These are phyloP conservation scores for Gnomoniopsis smithogilvyi DNA, from an alignment of 2,329 filamentous ascomycete species.

Conservation along the genomic window DNA sequence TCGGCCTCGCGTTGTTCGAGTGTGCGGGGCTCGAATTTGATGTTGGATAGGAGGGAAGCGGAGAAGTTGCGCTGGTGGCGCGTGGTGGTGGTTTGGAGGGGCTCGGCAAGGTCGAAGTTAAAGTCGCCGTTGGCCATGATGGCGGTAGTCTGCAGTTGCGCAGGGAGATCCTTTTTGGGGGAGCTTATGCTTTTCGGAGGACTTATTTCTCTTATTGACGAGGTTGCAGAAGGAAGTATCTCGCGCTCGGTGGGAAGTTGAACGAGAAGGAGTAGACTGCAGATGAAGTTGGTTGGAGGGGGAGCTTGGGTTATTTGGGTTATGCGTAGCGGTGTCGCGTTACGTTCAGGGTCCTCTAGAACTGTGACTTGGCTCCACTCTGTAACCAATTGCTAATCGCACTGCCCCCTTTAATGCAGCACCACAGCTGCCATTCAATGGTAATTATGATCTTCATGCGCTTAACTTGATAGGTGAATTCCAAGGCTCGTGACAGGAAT, in stretches of 20 bases:
- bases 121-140: neutral
- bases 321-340: neutral
- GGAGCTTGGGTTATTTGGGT: neutral
- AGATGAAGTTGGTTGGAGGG: neutral
- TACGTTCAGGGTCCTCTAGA: neutral
- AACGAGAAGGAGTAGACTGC: no score
- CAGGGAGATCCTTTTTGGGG: neutral
- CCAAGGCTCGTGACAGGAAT: neutral
- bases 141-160: neutral
- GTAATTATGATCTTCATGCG: neutral
- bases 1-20: slow-evolving; percentile 18
- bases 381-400: neutral
- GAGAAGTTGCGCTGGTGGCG: slow-evolving; percentile 9
- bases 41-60: slow-evolving; percentile 6
- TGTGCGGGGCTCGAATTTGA: slow-evolving; percentile 18
- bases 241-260: no score
- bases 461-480: neutral
- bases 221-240: no score
- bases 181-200: neutral
- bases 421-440: neutral
- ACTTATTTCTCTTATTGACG: no score
- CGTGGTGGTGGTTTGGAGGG: slow-evolving; percentile 4
- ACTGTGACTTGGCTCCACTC: neutral
- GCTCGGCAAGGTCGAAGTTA: slow-evolving; percentile 10
- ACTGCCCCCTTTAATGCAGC: neutral